Base-by-base conservation (phyloP, 371 early-diverging fungal species). In the Lichtheimia ornata region DNA sequence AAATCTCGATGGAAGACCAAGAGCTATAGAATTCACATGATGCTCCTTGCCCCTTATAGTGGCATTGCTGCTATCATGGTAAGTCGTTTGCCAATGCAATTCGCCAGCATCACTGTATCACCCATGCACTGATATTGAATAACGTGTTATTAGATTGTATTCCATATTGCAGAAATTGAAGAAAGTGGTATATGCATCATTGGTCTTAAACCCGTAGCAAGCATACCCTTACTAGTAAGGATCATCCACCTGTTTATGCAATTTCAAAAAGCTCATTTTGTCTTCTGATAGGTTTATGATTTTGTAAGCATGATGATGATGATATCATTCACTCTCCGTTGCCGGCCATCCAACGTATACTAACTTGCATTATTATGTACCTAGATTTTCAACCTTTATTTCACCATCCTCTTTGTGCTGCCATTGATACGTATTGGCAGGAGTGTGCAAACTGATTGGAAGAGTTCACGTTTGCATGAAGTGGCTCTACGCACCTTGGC, bases 51-150 rank as follows among this genome's bases (percentile, higher is more conserved):
- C 9, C 86, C 86, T 7, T 84, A 84, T 41, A 40, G 72, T 27
- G 77, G 43, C 24, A 81, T 84, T 47, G 74, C 77, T 53, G 61
- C 69, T 22, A 64, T 84, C 25, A 82, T 83, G 73, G 73, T 79
- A 67, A 61, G 49, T 41, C 35, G 11, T 35, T 35, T 0, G 11
- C 11, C 2, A 6, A 43, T 53, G 17, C 51, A 3, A 7, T 12
- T 22, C 6, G 11, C n/a, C 0, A 22, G 22, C 22, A 22, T 1
- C 22, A 22, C 2, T 27, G 3, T 35, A 28, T n/a, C 42, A 35
- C 14, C 22, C 45, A 22, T 15, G 47, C 3, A 15, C 5, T 11
- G 24, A 17, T 13, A 42, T 57, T 56, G 12, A n/a, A 15, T 12
- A 24, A 35, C 12, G 5, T 62, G 17, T n/a, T 55, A 14, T 58